Conservation (phyloP, 148 eudicot species). For the Polygonum aviculare region DNA sequence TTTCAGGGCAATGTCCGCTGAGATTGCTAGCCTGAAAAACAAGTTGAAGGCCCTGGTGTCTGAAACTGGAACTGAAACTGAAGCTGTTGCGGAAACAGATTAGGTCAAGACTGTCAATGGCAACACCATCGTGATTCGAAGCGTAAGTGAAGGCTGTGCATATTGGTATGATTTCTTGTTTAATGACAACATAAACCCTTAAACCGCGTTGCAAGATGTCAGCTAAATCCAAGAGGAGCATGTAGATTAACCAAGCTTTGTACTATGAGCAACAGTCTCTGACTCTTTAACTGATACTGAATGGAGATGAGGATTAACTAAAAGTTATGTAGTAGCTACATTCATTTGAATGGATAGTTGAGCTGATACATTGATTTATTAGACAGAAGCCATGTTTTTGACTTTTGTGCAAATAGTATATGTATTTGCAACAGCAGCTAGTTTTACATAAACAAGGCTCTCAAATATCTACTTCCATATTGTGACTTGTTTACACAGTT, state of each 20-base stretch:
- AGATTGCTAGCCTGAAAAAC: constrained; percentile 17
- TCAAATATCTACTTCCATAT: not conserved
- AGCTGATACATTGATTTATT: not conserved
- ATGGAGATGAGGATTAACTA: not conserved
- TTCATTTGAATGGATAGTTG: not conserved
- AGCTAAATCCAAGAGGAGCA: constrained; percentile 20
- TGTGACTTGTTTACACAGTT: not conserved
- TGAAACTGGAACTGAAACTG: constrained; percentile 6
- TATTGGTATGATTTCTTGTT: constrained; percentile 22
- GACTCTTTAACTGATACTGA: not conserved
- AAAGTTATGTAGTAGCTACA: not conserved
- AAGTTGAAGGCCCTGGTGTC: constrained; percentile 26
- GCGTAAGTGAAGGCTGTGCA: constrained; percentile 17
- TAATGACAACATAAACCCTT: constrained; percentile 29
- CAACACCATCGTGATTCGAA: constrained; percentile 18
- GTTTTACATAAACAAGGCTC: not conserved
- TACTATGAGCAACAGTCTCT: not conserved
- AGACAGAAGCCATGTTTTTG: not conserved
- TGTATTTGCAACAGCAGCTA: not conserved
- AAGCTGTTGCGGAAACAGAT: constrained; percentile 12
- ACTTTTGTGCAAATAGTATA: not conserved
- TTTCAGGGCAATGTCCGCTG: constrained; percentile 20
- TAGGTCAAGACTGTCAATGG: constrained; percentile 27
- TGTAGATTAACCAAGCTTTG: constrained; percentile 9
- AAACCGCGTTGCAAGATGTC: constrained; percentile 20